Conservation (phyloP, 305 asterid genomes). For the Caryopteris hybrid region DNA sequence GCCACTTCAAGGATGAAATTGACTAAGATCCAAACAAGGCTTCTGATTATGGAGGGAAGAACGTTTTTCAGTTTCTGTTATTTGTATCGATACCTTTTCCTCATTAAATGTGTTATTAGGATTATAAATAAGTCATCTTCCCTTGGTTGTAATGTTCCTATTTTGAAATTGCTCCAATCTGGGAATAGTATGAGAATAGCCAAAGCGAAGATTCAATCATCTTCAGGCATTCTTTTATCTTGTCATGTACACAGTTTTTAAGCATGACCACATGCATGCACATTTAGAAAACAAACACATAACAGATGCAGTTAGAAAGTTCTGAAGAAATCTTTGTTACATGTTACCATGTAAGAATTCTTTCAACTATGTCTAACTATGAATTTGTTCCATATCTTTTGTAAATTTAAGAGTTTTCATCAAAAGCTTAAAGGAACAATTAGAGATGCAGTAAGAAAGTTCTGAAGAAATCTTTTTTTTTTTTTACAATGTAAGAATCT, state of each 20-base stretch:
- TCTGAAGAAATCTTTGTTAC: not conserved
- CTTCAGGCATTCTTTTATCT: not conserved
- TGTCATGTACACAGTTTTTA: not conserved
- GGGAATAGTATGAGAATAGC: not conserved
- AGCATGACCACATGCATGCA: not conserved
- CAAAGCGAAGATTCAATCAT: not conserved
- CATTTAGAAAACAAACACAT: not conserved
- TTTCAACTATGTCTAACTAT: slow-evolving; percentile 15
- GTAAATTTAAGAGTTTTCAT: not conserved
- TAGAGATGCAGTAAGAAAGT: not conserved
- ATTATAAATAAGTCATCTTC: not conserved
- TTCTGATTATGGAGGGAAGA: not conserved
- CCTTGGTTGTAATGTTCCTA: not conserved
- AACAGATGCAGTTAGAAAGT: not conserved
- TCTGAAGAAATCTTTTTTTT: not conserved
- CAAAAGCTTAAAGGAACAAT: not conserved
- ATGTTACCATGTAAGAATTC: slow-evolving; percentile 2
- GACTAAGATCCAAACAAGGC: not conserved
- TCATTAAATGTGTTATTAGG: not conserved
- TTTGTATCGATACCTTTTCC: not conserved
- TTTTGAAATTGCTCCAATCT: not conserved
- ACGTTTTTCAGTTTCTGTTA: not conserved
- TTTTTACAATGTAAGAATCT: slow-evolving; percentile 6
- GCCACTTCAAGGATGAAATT: not conserved
- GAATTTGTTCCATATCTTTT: not conserved